These are phyloP conservation scores for Eucommia ulmoides DNA, from an alignment of 257 asterid species.

Conservation along the genomic window DNA sequence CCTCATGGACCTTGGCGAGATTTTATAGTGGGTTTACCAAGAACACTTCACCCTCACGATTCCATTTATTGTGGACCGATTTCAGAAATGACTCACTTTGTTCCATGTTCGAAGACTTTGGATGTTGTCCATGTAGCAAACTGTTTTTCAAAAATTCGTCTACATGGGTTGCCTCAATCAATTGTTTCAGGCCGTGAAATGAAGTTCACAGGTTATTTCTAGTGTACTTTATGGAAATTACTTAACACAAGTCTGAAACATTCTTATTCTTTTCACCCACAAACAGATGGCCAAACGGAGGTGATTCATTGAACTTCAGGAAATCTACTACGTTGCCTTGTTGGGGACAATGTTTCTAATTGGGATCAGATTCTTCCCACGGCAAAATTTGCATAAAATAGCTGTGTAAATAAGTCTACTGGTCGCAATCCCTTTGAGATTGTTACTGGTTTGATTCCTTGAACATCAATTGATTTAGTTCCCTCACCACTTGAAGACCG, in stretches of 20 bases:
- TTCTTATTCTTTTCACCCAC: background rate
- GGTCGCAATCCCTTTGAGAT: background rate
- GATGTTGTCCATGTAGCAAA: background rate
- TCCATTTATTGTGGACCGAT: background rate
- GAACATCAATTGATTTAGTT: constrained; percentile 1
- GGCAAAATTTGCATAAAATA: background rate
- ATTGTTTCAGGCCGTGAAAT: background rate
- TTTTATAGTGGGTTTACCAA: constrained; percentile 1
- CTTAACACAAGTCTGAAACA: background rate
- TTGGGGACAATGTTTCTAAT: background rate
- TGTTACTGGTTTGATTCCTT: background rate
- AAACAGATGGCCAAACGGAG: background rate
- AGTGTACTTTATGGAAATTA: background rate
- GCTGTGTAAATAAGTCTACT: background rate
- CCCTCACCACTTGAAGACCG: background rate
- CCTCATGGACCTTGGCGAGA: background rate
- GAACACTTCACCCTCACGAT: background rate
- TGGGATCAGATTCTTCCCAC: background rate
- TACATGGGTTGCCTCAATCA: background rate
- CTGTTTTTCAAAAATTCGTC: background rate
- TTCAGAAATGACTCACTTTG: background rate
- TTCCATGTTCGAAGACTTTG: background rate
- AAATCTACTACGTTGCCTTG: background rate
- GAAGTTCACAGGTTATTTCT: background rate
- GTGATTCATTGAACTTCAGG: background rate